A percentile compares a stretch with the other conserved stretches of the same genome.
Evolutionary conservation across 192 early-diverging fungal genomes (phyloP).

Genomic region (Coemansia sp.): DNA sequence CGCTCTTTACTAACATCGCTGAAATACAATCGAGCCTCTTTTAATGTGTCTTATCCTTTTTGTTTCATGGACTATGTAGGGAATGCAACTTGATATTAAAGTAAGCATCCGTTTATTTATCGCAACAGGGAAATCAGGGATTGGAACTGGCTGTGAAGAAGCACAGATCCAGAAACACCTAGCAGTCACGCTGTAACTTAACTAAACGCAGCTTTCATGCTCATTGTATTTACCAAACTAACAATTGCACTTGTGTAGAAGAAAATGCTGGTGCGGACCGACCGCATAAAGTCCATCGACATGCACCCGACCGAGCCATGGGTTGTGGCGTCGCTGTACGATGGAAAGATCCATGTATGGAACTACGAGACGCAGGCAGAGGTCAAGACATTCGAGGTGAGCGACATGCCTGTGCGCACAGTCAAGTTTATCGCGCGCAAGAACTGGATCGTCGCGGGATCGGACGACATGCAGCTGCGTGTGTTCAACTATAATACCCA

Average conservation of each 20-base stretch:
- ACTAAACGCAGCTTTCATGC: background rate
- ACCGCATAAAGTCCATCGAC: constrained; percentile 97
- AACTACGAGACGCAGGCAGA: constrained; percentile 96
- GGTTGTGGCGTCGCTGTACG: constrained; percentile 95
- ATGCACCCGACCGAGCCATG: constrained; percentile 99
- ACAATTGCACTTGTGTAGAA: constrained; percentile 2
- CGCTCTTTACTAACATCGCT: background rate
- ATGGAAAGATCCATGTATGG: constrained; percentile 95
- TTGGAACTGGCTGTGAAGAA: no score
- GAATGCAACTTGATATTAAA: constrained; percentile 61
- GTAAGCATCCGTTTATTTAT: constrained; percentile 4
- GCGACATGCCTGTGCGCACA: constrained; percentile 94
- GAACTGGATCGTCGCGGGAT: constrained; percentile 94
- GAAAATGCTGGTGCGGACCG: constrained; percentile 67
- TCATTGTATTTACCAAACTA: background rate
- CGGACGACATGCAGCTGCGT: constrained; percentile 95
- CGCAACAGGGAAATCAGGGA: no score
- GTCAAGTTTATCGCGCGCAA: constrained; percentile 97
- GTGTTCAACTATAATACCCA: constrained; percentile 99
- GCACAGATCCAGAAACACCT: no score
- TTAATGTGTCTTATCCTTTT: background rate
- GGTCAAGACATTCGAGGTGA: constrained; percentile 96
- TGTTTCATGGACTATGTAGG: constrained; percentile 21
- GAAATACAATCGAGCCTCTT: background rate
- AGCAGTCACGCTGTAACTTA: background rate